Conservation (phyloP, 805 yeast genomes). For the Saturnispora silvae region DNA sequence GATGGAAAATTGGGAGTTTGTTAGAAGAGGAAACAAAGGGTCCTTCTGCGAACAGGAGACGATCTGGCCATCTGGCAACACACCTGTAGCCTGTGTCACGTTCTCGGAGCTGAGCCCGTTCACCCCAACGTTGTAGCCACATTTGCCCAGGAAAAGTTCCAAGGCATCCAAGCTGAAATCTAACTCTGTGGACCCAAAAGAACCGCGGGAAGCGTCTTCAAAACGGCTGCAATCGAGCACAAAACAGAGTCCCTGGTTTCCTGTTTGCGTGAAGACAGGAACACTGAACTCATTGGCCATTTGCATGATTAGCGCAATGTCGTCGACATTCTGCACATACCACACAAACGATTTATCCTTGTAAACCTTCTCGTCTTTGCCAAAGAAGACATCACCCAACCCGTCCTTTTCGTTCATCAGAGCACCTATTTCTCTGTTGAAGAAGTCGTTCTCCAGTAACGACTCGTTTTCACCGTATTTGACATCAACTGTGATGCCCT, state of each 20-base stretch:
- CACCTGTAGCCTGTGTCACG: constrained; percentile 15
- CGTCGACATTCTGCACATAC: constrained; percentile 17
- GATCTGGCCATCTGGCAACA: constrained; percentile 22
- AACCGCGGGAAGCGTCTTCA: constrained; percentile 7
- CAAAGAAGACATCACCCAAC: constrained; percentile 17
- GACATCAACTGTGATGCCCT: constrained; percentile 14
- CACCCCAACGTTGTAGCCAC: constrained; percentile 14
- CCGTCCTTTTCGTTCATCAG: constrained; percentile 16
- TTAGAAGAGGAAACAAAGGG: constrained; percentile 13
- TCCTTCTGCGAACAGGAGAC: no score
- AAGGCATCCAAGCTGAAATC: constrained; percentile 8
- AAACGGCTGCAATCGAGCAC: constrained; percentile 10
- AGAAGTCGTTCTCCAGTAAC: constrained; percentile 9
- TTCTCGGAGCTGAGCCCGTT: constrained; percentile 8
- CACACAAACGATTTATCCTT: constrained; percentile 13
- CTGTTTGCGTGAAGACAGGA: constrained; percentile 15
- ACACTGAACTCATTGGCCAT: constrained; percentile 21
- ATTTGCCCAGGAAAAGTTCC: constrained; percentile 14
- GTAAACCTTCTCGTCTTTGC: constrained; percentile 13
- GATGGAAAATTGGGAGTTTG: constrained; percentile 10
- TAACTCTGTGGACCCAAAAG: background rate
- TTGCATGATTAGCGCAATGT: constrained; percentile 17
- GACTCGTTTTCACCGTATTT: constrained; percentile 12
- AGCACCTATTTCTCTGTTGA: constrained; percentile 15
- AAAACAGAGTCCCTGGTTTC: constrained; percentile 11